Conservation (phyloP, 2,329 filamentous ascomycete species). For the Botrytis galanthina region DNA sequence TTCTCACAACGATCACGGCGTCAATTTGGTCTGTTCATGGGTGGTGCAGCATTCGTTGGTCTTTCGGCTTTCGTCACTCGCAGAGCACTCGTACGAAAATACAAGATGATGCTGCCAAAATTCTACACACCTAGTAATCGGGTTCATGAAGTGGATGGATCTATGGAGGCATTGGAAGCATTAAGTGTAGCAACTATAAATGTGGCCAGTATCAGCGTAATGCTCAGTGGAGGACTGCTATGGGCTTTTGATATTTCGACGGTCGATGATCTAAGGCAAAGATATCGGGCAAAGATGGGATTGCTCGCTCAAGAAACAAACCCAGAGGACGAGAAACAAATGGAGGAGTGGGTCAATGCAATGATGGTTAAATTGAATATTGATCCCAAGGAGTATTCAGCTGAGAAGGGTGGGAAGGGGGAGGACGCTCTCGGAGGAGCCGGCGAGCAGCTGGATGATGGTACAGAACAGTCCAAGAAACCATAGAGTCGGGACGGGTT, state of each 20-base stretch:
- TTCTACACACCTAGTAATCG: slow-evolving; percentile 68
- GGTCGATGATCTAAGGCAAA: slow-evolving; percentile 60
- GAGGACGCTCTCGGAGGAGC: not conserved
- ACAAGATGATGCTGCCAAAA: slow-evolving; percentile 59
- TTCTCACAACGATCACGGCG: slow-evolving; percentile 41
- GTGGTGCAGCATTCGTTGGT: slow-evolving; percentile 72
- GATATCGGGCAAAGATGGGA: slow-evolving; percentile 47
- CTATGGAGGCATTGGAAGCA: slow-evolving; percentile 76
- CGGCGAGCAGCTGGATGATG: slow-evolving; percentile 12
- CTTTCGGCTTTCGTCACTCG: slow-evolving; percentile 70
- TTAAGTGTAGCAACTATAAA: slow-evolving; percentile 86
- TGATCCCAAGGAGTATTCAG: slow-evolving; percentile 32
- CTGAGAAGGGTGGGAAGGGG: slow-evolving; percentile 9
- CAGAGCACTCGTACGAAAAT: slow-evolving; percentile 65
- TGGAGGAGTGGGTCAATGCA: slow-evolving; percentile 61
- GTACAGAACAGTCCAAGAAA: slow-evolving; percentile 18
- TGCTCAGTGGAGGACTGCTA: slow-evolving; percentile 69
- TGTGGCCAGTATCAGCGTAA: slow-evolving; percentile 71
- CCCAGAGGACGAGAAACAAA: slow-evolving; percentile 56
- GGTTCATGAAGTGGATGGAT: slow-evolving; percentile 56
- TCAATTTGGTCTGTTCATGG: slow-evolving; percentile 69
- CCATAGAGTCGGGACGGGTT: slow-evolving; percentile 11
- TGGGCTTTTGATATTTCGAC: slow-evolving; percentile 76
- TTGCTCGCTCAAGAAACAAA: slow-evolving; percentile 41
- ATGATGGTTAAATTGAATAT: slow-evolving; percentile 57